These are phyloP conservation scores for Neofusicoccum umdonicola DNA, from an alignment of 2,329 filamentous ascomycete species.

Conservation along the genomic window DNA sequence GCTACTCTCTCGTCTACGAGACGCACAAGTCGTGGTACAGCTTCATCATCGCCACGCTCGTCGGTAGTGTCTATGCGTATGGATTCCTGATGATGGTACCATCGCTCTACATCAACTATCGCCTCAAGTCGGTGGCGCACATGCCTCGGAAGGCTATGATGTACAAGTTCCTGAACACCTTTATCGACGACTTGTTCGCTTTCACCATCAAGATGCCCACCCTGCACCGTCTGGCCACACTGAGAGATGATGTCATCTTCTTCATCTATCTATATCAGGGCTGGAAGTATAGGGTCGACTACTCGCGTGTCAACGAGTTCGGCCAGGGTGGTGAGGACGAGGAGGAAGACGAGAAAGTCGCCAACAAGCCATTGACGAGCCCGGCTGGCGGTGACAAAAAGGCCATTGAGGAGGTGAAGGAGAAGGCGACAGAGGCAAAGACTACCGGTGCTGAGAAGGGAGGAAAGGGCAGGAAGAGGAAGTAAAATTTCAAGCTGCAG, in stretches of 20 bases:
- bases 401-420: constrained; percentile 19
- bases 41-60: constrained; percentile 90
- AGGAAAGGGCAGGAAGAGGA: constrained; percentile 23
- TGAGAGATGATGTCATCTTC: constrained; percentile 96
- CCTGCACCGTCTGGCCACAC: constrained; percentile 84
- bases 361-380: constrained; percentile 39
- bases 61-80: constrained; percentile 95
- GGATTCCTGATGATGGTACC: constrained; percentile 99
- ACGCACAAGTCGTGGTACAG: constrained; percentile 98
- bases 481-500: constrained; percentile 14
- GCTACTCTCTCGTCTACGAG: constrained; percentile 89
- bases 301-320: constrained; percentile 92
- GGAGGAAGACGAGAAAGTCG: constrained; percentile 53
- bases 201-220: constrained; percentile 99
- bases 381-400: constrained; percentile 29
- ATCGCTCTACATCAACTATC: constrained; percentile 97
- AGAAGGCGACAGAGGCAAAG: constrained; percentile 19
- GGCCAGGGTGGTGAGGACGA: constrained; percentile 91
- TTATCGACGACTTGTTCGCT: constrained; percentile 97
- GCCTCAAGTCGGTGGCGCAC: constrained; percentile 84
- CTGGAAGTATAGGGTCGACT: constrained; percentile 89
- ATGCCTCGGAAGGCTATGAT: constrained; percentile 97
- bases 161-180: constrained; percentile 98
- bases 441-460: constrained; percentile 17
- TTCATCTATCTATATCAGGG: constrained; percentile 96